phyloP scores from a whole-genome alignment of 1,284 basidiomycete species.

The Apiotrichum gracile region DNA sequence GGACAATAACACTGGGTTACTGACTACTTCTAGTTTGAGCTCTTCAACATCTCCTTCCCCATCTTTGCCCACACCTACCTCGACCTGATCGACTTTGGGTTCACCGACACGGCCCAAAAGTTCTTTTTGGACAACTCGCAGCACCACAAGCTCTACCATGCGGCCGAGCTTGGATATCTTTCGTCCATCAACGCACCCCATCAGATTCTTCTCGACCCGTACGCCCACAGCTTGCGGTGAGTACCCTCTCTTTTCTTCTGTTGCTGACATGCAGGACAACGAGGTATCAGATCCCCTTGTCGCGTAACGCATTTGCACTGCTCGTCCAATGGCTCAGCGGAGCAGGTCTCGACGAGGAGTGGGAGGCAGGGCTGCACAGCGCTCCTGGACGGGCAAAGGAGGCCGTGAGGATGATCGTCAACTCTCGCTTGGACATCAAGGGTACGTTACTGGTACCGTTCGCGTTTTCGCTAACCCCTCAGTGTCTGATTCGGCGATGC shows the following conservation, averaged over 20 bases:
- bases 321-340: constrained; percentile 95
- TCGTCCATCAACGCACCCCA: constrained; percentile 74
- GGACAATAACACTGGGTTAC: background rate
- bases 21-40: constrained; percentile 65
- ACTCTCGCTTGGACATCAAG: constrained; percentile 85
- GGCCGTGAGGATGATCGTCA: constrained; percentile 86
- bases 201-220: constrained; percentile 76
- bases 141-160: constrained; percentile 66
- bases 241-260: background rate
- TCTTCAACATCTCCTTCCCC: constrained; percentile 84
- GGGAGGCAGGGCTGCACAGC: constrained; percentile 68
- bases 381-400: constrained; percentile 55
- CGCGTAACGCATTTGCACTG: constrained; percentile 83
- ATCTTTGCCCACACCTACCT: constrained; percentile 97
- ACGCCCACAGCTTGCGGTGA: constrained; percentile 72
- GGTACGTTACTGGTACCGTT: constrained; percentile 53
- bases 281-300: constrained; percentile 86
- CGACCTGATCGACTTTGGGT: constrained; percentile 84
- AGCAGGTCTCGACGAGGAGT: constrained; percentile 69
- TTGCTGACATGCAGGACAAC: constrained; percentile 53
- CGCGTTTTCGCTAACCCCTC: background rate
- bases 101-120: constrained; percentile 77
- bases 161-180: constrained; percentile 68
- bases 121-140: constrained; percentile 70
- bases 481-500: constrained; percentile 55